phyloP scores from a whole-genome alignment of 2,329 filamentous ascomycete species.

The Ceratocystis lukuohia region DNA sequence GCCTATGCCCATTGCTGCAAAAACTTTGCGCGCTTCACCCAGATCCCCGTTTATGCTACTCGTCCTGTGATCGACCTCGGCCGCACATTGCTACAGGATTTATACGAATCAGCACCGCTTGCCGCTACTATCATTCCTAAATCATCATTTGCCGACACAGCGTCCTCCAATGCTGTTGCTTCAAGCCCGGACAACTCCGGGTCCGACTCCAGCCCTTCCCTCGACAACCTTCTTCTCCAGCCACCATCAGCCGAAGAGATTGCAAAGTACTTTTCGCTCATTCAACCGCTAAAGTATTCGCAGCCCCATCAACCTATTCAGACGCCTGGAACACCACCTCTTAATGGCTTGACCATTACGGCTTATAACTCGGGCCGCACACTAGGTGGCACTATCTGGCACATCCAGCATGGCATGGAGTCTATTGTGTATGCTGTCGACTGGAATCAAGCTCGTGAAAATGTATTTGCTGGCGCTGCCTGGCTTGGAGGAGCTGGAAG shows the following conservation, averaged over 20 bases:
- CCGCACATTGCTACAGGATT: constrained; percentile 76
- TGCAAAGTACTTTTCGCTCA: constrained; percentile 75
- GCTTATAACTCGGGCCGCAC: constrained; percentile 96
- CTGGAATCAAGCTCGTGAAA: constrained; percentile 96
- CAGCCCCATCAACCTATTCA: constrained; percentile 84
- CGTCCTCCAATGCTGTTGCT: constrained; percentile 21
- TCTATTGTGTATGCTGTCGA: constrained; percentile 96
- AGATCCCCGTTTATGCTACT: constrained; percentile 90
- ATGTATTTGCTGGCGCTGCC: constrained; percentile 82
- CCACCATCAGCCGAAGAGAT: constrained; percentile 81
- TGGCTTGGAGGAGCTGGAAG: constrained; percentile 76
- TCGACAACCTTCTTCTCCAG: constrained; percentile 44
- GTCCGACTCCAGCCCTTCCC: constrained; percentile 37
- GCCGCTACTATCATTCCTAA: constrained; percentile 71
- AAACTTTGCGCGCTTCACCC: constrained; percentile 78
- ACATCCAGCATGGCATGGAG: constrained; percentile 91
- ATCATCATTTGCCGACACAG: constrained; percentile 47
- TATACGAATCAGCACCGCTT: constrained; percentile 81
- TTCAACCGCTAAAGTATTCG: constrained; percentile 90
- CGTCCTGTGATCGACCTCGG: constrained; percentile 86
- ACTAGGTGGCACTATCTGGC: constrained; percentile 94
- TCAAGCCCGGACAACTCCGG: constrained; percentile 29
- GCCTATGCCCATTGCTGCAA: constrained; percentile 97
- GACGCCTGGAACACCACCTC: constrained; percentile 74
- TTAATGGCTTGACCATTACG: constrained; percentile 86